phyloP scores from a whole-genome alignment of 2,329 filamentous ascomycete species.

The Paecilomyces formosus region DNA sequence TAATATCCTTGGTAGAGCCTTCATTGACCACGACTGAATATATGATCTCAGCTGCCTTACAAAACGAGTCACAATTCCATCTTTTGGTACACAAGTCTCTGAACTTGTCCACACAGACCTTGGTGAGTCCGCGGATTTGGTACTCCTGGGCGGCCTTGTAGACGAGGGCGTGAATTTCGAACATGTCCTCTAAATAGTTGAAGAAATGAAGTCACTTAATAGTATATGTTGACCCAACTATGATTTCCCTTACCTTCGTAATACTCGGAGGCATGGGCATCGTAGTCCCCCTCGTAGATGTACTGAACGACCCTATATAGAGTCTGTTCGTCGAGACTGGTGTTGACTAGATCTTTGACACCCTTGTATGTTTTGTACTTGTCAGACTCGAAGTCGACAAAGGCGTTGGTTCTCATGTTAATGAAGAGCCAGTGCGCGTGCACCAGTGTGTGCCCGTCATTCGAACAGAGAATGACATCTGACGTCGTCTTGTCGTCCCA shows the following conservation, averaged over 20 bases:
- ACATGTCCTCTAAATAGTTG: neutral
- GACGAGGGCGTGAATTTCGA: neutral
- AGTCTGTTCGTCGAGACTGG: neutral
- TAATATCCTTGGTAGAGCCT: neutral
- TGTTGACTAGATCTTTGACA: neutral
- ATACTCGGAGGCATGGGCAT: neutral
- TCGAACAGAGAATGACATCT: neutral
- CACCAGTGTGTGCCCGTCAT: neutral
- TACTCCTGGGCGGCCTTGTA: neutral
- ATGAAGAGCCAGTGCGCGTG: neutral
- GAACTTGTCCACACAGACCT: neutral
- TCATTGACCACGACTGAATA: neutral
- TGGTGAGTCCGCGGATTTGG: neutral
- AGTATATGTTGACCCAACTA: neutral
- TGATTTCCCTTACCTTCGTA: neutral
- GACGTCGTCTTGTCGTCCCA: neutral
- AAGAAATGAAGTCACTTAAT: neutral
- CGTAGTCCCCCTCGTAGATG: neutral
- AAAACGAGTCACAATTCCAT: neutral
- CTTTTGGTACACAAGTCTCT: neutral
- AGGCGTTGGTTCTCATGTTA: neutral
- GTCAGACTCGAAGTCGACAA: neutral
- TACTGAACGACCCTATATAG: neutral
- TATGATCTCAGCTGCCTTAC: neutral
- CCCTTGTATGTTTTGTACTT: neutral